phyloP scores from a whole-genome alignment of 2,329 filamentous ascomycete genomes.

The Fusarium protoensiforme region DNA sequence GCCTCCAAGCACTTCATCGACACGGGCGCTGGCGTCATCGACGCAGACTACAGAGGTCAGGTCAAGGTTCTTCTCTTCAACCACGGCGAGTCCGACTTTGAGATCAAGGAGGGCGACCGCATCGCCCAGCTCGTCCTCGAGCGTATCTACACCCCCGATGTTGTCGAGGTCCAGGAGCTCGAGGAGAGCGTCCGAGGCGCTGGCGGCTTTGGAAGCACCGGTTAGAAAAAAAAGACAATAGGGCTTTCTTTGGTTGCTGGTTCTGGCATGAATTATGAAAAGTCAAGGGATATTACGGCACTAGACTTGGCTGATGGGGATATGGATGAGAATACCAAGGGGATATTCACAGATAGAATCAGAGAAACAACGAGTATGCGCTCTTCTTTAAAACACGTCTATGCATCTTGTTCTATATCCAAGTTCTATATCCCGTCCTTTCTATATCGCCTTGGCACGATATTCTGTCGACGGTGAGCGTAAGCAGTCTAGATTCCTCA shows the following conservation, averaged over 20 bases:
- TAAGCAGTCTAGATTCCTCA: constrained; percentile 78
- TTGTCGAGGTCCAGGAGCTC: constrained; percentile 88
- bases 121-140: constrained; percentile 95
- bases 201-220: constrained; percentile 93
- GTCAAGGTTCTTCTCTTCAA: constrained; percentile 98
- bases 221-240: constrained; percentile 46
- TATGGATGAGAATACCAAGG: neutral
- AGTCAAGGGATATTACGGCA: constrained; percentile 2
- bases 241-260: neutral
- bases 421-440: neutral
- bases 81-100: constrained; percentile 84
- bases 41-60: constrained; percentile 94
- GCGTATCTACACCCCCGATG: constrained; percentile 92
- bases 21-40: constrained; percentile 95
- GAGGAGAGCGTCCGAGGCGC: constrained; percentile 91
- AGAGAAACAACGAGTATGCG: constrained; percentile 3
- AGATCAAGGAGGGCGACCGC: constrained; percentile 85
- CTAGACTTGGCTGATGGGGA: constrained; percentile 3
- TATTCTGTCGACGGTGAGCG: constrained; percentile 74
- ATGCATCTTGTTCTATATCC: constrained; percentile 25
- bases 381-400: constrained; percentile 25
- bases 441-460: constrained; percentile 63
- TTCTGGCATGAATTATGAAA: constrained; percentile 25
- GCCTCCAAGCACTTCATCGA: constrained; percentile 96
- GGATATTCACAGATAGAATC: neutral